These are phyloP conservation scores for Leishmania mexicana DNA, from an alignment of 208 protist species.

Conservation along the genomic window DNA sequence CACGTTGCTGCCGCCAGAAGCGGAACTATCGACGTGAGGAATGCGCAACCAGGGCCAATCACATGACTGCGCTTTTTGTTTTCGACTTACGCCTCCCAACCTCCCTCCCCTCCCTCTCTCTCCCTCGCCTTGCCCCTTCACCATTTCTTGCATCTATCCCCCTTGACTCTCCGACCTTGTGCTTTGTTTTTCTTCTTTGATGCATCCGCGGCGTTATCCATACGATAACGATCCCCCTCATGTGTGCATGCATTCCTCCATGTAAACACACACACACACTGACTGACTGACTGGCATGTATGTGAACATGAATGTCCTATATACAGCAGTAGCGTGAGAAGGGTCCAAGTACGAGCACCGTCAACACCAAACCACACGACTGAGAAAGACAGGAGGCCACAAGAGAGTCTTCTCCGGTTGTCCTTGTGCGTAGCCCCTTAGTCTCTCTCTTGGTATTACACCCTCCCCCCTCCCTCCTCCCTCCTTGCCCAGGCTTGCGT, in stretches of 20 bases:
- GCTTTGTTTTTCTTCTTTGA: slow-evolving; percentile 19
- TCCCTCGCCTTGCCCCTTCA: background rate
- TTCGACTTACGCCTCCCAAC: background rate
- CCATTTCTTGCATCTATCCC: background rate
- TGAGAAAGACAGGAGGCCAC: background rate
- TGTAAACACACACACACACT: background rate
- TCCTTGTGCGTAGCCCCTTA: background rate
- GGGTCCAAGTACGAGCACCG: background rate
- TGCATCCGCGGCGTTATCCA: background rate
- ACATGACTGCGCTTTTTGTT: background rate
- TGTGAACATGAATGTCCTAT: background rate
- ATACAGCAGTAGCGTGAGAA: background rate
- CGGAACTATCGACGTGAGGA: background rate
- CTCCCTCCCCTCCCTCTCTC: background rate
- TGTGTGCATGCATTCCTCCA: background rate
- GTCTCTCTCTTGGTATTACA: background rate
- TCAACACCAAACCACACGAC: background rate
- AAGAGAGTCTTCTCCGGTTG: background rate
- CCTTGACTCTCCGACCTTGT: background rate
- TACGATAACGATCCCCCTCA: background rate
- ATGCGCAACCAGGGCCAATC: background rate
- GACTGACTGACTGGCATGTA: background rate
- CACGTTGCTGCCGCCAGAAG: background rate
- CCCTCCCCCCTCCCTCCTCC: background rate
- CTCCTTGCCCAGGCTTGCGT: background rate